These are phyloP conservation scores for Fomitiporia mediterranea DNA, from an alignment of 1,284 basidiomycete genomes.

Conservation along the genomic window DNA sequence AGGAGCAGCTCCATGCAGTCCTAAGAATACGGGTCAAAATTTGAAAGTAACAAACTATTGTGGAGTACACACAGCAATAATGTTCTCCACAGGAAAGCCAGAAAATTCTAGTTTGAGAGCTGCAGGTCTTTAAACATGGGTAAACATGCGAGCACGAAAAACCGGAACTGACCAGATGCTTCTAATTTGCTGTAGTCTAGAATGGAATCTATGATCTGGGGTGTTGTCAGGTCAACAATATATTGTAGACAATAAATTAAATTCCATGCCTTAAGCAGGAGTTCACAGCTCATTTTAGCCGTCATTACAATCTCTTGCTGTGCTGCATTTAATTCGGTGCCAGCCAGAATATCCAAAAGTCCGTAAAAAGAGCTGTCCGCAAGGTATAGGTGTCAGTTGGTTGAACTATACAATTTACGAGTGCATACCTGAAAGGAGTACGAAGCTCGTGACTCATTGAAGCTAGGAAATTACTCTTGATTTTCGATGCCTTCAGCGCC, in stretches of 20 bases:
- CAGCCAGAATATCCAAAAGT: conserved; percentile 59
- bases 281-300: conserved; percentile 68
- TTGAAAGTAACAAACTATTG: background rate
- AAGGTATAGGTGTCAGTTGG: background rate
- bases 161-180: conserved; percentile 46
- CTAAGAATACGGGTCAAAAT: conserved; percentile 29
- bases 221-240: background rate
- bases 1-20: conserved; percentile 70
- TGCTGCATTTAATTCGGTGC: conserved; percentile 58
- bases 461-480: conserved; percentile 70
- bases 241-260: background rate
- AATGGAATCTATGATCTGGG: conserved; percentile 71
- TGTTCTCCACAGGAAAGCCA: conserved; percentile 62
- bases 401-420: background rate
- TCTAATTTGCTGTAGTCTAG: conserved; percentile 72
- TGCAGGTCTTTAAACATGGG: conserved; percentile 26
- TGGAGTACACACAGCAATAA: conserved; percentile 51
- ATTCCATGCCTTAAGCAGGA: conserved; percentile 52
- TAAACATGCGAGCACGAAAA: background rate
- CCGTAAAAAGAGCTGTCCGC: conserved; percentile 65
- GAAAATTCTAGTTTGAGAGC: conserved; percentile 64
- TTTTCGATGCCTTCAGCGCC: conserved; percentile 69
- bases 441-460: conserved; percentile 72
- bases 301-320: conserved; percentile 68
- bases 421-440: conserved; percentile 60